These are phyloP conservation scores for Spongispora temasekensis DNA, from an alignment of 1,284 basidiomycete species.

Conservation along the genomic window DNA sequence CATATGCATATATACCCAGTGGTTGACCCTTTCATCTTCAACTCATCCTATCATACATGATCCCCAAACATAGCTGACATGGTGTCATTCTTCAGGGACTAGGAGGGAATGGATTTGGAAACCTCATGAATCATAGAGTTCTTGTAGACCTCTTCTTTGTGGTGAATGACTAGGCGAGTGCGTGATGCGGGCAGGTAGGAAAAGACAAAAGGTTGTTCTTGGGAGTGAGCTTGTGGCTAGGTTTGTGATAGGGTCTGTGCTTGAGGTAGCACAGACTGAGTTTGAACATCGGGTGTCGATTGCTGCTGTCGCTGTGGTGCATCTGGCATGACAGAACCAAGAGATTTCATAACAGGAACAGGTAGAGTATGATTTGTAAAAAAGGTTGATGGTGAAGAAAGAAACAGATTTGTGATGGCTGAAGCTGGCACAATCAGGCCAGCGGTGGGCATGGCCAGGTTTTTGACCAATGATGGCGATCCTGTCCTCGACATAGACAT, in stretches of 20 bases:
- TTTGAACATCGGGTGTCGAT: background rate
- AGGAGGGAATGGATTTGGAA: slow-evolving; percentile 45
- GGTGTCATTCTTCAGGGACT: slow-evolving; percentile 67
- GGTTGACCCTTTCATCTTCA: slow-evolving; percentile 66
- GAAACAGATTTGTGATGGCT: background rate
- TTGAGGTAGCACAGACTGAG: background rate
- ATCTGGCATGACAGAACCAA: background rate
- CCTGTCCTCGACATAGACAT: background rate
- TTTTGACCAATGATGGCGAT: background rate
- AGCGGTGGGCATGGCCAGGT: background rate
- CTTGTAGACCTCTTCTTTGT: slow-evolving; percentile 51
- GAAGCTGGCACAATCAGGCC: background rate
- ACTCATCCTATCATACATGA: slow-evolving; percentile 68
- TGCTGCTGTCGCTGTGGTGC: slow-evolving; percentile 4
- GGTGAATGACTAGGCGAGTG: slow-evolving; percentile 30
- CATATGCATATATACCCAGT: slow-evolving; percentile 40
- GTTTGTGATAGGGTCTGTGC: background rate
- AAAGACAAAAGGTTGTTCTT: slow-evolving; percentile 1
- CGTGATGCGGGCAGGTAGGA: slow-evolving; percentile 9
- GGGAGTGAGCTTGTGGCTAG: background rate
- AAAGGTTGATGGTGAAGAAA: background rate
- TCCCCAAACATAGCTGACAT: slow-evolving; percentile 79
- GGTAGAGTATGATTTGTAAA: background rate
- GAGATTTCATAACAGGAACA: background rate
- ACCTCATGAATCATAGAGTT: slow-evolving; percentile 69